Evolutionary conservation across 768 basidiomycete species (phyloP).

Genomic region (Ephemerocybe angulata): DNA sequence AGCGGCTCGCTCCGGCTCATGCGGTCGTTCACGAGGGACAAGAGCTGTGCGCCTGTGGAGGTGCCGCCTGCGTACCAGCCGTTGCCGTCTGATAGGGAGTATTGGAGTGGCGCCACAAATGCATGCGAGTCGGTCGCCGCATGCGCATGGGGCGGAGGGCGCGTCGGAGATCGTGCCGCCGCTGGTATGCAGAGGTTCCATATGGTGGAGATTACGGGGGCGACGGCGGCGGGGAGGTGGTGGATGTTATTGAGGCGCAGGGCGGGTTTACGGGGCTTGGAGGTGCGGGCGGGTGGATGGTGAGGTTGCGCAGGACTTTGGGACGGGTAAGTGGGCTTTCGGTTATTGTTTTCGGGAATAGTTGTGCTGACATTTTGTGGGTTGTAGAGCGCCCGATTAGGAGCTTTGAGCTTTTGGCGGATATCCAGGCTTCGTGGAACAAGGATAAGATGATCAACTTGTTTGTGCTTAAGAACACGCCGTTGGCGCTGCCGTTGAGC

Average conservation of each 20-base stretch:
- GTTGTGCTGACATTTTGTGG: too few species aligned
- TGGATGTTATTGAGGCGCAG: slow-evolving; percentile 60
- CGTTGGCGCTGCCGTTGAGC: slow-evolving; percentile 55
- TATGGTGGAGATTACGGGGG: slow-evolving; percentile 63
- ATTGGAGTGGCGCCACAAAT: too few species aligned
- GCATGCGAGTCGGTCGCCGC: slow-evolving; percentile 21
- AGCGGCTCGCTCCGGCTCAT: slow-evolving; percentile 46
- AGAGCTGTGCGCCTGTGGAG: slow-evolving; percentile 25
- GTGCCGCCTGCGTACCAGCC: slow-evolving; percentile 31
- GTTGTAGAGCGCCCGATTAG: slow-evolving; percentile 89
- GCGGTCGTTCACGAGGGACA: slow-evolving; percentile 61
- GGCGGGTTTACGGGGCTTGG: slow-evolving; percentile 61
- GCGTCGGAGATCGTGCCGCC: slow-evolving; percentile 77
- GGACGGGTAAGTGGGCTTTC: slow-evolving; percentile 65
- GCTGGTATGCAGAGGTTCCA: slow-evolving; percentile 73
- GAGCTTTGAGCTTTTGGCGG: slow-evolving; percentile 77
- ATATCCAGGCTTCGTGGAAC: slow-evolving; percentile 86
- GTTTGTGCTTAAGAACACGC: slow-evolving; percentile 75
- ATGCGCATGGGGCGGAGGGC: slow-evolving; percentile 44
- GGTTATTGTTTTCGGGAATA: too few species aligned
- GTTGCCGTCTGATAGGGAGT: slow-evolving; percentile 28
- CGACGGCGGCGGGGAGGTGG: slow-evolving; percentile 72
- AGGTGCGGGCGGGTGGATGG: slow-evolving; percentile 72
- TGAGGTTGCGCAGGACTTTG: slow-evolving; percentile 91
- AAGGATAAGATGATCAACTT: slow-evolving; percentile 75